phyloP scores from a whole-genome alignment of 805 yeast genomes.

The Schizosaccharomyces cryophilus region DNA sequence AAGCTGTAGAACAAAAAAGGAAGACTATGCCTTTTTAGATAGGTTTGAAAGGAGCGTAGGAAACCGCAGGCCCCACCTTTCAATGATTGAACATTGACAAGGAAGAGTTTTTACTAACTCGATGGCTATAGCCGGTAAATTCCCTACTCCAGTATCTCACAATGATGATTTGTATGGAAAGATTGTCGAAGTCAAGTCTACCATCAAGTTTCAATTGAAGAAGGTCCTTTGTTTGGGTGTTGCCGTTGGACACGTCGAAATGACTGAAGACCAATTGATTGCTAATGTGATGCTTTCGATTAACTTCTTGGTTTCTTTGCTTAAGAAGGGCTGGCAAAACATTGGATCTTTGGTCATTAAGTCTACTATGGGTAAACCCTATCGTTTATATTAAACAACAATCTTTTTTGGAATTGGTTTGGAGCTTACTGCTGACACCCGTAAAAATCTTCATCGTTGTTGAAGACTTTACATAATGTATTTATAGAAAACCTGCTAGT shows the following conservation, averaged over 20 bases:
- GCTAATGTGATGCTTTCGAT: conserved; percentile 97
- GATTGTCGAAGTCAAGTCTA: conserved; percentile 92
- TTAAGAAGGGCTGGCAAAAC: conserved; percentile 99
- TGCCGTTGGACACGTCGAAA: conserved; percentile 98
- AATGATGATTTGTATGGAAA: conserved; percentile 89
- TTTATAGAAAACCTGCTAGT: too few species aligned
- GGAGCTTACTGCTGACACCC: too few species aligned
- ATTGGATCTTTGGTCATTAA: conserved; percentile 97
- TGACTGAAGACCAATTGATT: conserved; percentile 88
- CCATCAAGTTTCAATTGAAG: conserved; percentile 99
- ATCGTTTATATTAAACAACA: conserved; percentile 70
- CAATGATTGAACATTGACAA: neutral
- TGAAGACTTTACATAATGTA: too few species aligned
- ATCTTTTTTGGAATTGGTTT: neutral
- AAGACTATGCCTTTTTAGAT: too few species aligned
- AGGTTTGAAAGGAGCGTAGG: neutral
- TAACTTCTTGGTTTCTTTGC: conserved; percentile 95
- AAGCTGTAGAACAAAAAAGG: too few species aligned
- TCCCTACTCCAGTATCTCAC: conserved; percentile 99
- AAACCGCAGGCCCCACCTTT: neutral
- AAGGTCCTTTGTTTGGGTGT: conserved; percentile 98
- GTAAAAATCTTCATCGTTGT: too few species aligned
- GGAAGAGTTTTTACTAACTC: conserved; percentile 2
- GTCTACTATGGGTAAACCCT: conserved; percentile 99
- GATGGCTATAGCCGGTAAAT: conserved; percentile 62